Evolutionary conservation across 176 grass and related monocot genomes (phyloP), one percentile per base, ranked within the genome.

Genomic region (Avena insularis): DNA sequence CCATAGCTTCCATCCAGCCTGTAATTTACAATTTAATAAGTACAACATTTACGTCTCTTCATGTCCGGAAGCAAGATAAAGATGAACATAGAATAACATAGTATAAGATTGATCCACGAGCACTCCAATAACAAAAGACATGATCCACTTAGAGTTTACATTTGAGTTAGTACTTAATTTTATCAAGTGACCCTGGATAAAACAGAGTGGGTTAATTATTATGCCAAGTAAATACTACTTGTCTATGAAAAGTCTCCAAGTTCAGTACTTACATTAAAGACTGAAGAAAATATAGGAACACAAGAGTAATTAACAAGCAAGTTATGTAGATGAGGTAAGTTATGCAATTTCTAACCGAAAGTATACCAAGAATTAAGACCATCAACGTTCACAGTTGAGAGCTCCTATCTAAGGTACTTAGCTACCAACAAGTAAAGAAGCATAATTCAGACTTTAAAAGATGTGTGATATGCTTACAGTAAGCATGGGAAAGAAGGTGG

Each of bases 1-100:
- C 97, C 97, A 99, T 60, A 99, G 60, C 62, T 99, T 99, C 97
- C 97, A 99, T 4, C 97, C 97, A 81, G 97, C 97, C 97, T 96
- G 66, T 27, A 48, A 79, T 86, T 76, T 78, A 85, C 51, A 86
- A 62, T 78, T 53, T 40, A 40, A 40, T 40, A 40, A 40, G 38
- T 40, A 40, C 12, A 75, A 6, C 1, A n/a, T 35, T 82, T 78
- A 61, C 7, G 61, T 20, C 1, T 60, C 70, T 7, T 53, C 40
- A 20, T 9, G 73, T 83, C 1, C 27, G 1, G 19, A 54, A 70
- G 4, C 50, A 38, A 69, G 48, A 43, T 8, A 51, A 82, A 82
- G 9, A 45, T 23, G 63, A 16, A 7, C 46, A 33, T 35, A 53
- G 46, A 11, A 0, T 11, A 47, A 47, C 9, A 47, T 47, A 46